These are phyloP conservation scores for Geoglossum glabrum DNA, from an alignment of 495 filamentous ascomycete genomes.

Conservation along the genomic window DNA sequence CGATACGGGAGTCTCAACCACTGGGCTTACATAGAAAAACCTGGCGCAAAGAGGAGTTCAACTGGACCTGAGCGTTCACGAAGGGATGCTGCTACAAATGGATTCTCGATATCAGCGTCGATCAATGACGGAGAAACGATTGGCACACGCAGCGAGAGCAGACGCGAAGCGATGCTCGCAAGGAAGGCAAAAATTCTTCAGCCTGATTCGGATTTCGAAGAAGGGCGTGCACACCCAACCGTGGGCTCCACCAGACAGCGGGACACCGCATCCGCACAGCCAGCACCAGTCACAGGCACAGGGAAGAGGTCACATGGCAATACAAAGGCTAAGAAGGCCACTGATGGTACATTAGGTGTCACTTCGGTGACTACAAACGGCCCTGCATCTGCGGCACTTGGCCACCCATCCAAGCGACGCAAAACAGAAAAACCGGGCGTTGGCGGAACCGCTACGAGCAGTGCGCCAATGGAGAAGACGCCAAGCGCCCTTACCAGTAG, in stretches of 20 bases:
- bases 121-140: conserved; percentile 56
- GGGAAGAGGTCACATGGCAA: conserved; percentile 36
- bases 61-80: conserved; percentile 46
- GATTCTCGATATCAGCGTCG: conserved; percentile 43
- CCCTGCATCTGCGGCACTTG: neutral
- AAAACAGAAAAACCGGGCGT: conserved; percentile 46
- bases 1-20: conserved; percentile 78
- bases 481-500: conserved; percentile 37
- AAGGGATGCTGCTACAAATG: conserved; percentile 52
- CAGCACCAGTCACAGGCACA: conserved; percentile 17
- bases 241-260: neutral
- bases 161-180: conserved; percentile 58
- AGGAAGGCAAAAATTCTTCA: conserved; percentile 46
- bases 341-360: conserved; percentile 27
- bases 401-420: conserved; percentile 42
- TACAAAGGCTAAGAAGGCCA: conserved; percentile 42
- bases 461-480: conserved; percentile 46
- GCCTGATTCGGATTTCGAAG: conserved; percentile 61
- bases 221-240: conserved; percentile 17
- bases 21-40: conserved; percentile 88
- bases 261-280: neutral
- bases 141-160: conserved; percentile 54
- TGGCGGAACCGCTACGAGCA: conserved; percentile 23
- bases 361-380: conserved; percentile 33
- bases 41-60: conserved; percentile 35